These are phyloP conservation scores for Trichophyton schoenleinii DNA, from an alignment of 2,329 filamentous ascomycete genomes.

Conservation along the genomic window DNA sequence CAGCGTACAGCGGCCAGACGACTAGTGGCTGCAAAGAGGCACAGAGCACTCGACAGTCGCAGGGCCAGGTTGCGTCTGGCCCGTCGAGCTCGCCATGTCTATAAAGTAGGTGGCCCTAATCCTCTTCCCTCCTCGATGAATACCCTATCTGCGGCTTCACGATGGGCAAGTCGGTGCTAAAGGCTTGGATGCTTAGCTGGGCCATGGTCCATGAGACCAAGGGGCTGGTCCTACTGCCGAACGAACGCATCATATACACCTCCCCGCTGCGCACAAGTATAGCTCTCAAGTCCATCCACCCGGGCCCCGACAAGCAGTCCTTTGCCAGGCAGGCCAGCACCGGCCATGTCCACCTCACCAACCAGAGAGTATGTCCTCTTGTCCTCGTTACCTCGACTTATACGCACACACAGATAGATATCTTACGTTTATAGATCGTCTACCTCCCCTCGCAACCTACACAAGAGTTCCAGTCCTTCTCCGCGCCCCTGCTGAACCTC, in stretches of 20 bases:
- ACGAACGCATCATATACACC: slow-evolving; percentile 69
- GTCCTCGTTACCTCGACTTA: no score
- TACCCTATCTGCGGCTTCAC: not conserved
- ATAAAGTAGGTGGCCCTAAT: not conserved
- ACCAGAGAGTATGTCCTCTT: slow-evolving; percentile 54
- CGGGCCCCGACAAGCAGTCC: slow-evolving; percentile 49
- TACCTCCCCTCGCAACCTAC: slow-evolving; percentile 68
- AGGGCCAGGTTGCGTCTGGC: not conserved
- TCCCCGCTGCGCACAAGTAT: slow-evolving; percentile 69
- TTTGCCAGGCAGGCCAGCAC: slow-evolving; percentile 61
- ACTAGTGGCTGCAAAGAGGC: slow-evolving; percentile 1
- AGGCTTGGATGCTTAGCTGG: slow-evolving; percentile 47
- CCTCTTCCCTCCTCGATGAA: not conserved
- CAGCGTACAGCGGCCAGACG: not conserved
- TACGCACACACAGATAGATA: not conserved
- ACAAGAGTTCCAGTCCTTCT: slow-evolving; percentile 67
- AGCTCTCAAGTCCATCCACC: slow-evolving; percentile 57
- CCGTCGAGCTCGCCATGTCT: not conserved
- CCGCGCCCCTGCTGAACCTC: slow-evolving; percentile 73
- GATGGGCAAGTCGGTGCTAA: slow-evolving; percentile 12
- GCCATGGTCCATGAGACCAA: slow-evolving; percentile 70
- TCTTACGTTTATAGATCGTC: slow-evolving; percentile 50
- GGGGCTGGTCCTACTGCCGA: slow-evolving; percentile 71
- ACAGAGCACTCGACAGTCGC: not conserved
- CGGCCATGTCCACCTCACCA: slow-evolving; percentile 70